These are phyloP conservation scores for Erysimum cheiri DNA, from an alignment of 441 rosid species.

Conservation along the genomic window DNA sequence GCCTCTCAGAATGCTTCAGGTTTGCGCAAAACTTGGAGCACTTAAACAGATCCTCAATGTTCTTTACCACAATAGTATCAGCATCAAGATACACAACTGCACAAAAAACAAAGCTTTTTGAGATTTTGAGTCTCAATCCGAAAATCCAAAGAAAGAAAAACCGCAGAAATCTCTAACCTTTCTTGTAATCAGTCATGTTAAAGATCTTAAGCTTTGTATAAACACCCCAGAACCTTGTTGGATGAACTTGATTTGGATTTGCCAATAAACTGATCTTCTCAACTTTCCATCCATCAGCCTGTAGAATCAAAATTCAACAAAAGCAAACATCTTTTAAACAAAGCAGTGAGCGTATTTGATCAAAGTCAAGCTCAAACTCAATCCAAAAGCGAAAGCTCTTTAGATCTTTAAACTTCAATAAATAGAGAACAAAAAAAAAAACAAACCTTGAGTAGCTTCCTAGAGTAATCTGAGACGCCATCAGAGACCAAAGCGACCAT, in stretches of 20 bases:
- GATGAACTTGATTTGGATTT: slow-evolving; percentile 31
- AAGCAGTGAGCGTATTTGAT: slow-evolving; percentile 33
- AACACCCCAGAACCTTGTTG: slow-evolving; percentile 32
- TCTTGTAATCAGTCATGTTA: slow-evolving; percentile 25
- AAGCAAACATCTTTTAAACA: slow-evolving; percentile 5
- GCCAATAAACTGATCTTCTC: slow-evolving; percentile 85
- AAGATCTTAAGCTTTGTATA: slow-evolving; percentile 30
- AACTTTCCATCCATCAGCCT: slow-evolving; percentile 98
- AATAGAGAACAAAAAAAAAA: neutral
- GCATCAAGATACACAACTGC: slow-evolving; percentile 96
- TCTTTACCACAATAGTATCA: slow-evolving; percentile 95
- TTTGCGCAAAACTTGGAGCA: slow-evolving; percentile 91
- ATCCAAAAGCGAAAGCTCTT: neutral
- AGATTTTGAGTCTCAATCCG: slow-evolving; percentile 38
- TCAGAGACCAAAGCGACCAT: slow-evolving; percentile 88
- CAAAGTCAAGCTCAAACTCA: slow-evolving; percentile 41
- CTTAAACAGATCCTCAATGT: slow-evolving; percentile 83
- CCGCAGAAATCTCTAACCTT: slow-evolving; percentile 48
- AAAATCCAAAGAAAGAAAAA: slow-evolving; percentile 34
- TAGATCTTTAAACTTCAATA: slow-evolving; percentile 2
- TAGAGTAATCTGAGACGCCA: slow-evolving; percentile 78
- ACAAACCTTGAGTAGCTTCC: slow-evolving; percentile 70
- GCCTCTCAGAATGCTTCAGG: slow-evolving; percentile 95
- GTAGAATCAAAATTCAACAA: slow-evolving; percentile 26
- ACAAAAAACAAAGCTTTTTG: slow-evolving; percentile 27